Conservation (phyloP, 116 monocot species). For the Phalaenopsis hybrid region DNA sequence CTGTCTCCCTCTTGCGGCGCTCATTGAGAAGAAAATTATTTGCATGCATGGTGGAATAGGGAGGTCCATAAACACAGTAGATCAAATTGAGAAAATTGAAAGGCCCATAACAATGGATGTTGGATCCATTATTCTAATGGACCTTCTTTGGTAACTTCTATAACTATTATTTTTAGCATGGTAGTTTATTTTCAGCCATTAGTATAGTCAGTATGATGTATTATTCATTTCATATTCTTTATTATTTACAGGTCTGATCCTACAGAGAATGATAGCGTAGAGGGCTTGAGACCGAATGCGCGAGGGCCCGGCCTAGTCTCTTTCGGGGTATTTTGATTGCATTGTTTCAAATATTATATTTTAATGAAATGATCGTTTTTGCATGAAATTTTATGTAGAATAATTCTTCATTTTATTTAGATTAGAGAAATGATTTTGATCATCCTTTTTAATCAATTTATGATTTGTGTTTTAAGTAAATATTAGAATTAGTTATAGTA, state of each 20-base stretch:
- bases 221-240: background rate
- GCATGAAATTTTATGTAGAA: background rate
- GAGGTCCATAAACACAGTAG: constrained; percentile 82
- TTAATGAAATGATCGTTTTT: background rate
- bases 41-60: constrained; percentile 99
- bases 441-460: background rate
- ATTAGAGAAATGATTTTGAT: background rate
- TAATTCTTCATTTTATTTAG: background rate
- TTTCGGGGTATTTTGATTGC: constrained; percentile 68
- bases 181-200: constrained; percentile 19
- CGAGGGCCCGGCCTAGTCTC: constrained; percentile 97
- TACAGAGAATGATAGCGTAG: constrained; percentile 96
- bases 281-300: constrained; percentile 98
- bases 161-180: constrained; percentile 18
- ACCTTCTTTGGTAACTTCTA: constrained; percentile 73
- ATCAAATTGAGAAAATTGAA: constrained; percentile 97
- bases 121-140: constrained; percentile 93
- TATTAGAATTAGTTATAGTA: background rate
- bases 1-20: constrained; percentile 83
- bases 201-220: background rate
- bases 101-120: constrained; percentile 99
- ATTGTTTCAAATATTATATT: background rate
- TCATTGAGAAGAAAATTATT: constrained; percentile 98
- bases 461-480: background rate
- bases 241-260: constrained; percentile 91